Percentiles rank a stretch among this genome's conserved stretches.
Evolutionary conservation across 176 grass and related monocot species (phyloP).

Genomic region (Eleusine coracana): DNA sequence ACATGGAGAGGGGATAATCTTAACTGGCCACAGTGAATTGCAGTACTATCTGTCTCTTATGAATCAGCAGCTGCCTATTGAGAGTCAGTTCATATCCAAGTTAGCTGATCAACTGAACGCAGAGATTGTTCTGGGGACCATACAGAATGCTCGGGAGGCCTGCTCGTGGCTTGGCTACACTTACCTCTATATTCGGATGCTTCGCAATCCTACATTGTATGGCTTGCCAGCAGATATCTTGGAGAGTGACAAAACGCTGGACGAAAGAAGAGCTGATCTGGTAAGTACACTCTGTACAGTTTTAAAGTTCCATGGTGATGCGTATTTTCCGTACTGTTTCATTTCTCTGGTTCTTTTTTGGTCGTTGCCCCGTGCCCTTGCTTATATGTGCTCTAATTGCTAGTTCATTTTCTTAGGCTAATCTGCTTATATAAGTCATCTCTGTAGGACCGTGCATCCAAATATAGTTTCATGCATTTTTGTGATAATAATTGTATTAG

Average conservation of each 20-base stretch:
- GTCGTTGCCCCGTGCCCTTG: conserved; percentile 27
- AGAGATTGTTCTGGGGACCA: conserved; percentile 91
- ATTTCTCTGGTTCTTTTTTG: conserved; percentile 13
- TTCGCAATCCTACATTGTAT: conserved; percentile 91
- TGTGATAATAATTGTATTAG: not conserved
- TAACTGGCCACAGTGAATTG: conserved; percentile 89
- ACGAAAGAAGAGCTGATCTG: conserved; percentile 95
- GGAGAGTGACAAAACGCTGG: conserved; percentile 73
- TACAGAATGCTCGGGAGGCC: conserved; percentile 91
- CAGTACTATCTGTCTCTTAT: conserved; percentile 96
- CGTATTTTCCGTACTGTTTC: not conserved
- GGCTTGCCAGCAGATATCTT: conserved; percentile 77
- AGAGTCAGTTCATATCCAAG: conserved; percentile 92
- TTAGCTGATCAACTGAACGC: conserved; percentile 92
- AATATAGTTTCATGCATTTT: not conserved
- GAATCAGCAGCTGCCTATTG: conserved; percentile 96
- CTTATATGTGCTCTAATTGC: conserved; percentile 7
- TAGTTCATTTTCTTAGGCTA: not conserved
- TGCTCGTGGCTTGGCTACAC: conserved; percentile 94
- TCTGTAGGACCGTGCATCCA: not conserved
- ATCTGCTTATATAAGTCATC: not conserved
- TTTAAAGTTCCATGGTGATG: conserved; percentile 12
- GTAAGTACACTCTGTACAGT: conserved; percentile 50
- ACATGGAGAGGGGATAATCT: conserved; percentile 93
- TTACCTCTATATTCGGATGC: conserved; percentile 89